A percentile compares a stretch with the other conserved stretches of the same genome.
Conservation (phyloP, 805 yeast genomes). For the Hanseniaspora nectarophila region DNA sequence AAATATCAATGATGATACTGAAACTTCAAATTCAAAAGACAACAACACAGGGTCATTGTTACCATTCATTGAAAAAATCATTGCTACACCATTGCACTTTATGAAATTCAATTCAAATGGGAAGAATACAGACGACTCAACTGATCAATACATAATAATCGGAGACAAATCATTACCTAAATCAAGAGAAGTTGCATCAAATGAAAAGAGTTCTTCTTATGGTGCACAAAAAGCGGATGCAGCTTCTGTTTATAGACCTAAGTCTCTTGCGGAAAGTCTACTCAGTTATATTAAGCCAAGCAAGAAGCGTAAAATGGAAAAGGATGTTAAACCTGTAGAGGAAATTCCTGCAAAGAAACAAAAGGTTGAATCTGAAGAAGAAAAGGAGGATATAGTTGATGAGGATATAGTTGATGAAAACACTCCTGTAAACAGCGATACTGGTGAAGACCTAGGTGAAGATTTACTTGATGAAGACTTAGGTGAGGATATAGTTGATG, state of each 20-base stretch:
- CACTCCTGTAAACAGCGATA: conserved; percentile 14
- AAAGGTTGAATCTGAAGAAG: conserved; percentile 1
- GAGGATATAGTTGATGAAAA: conserved; percentile 14
- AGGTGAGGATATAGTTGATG: conserved; percentile 26
- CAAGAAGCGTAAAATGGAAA: conserved; percentile 19
- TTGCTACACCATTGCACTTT: conserved; percentile 9
- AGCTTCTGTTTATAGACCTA: conserved; percentile 16
- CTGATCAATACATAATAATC: conserved; percentile 1
- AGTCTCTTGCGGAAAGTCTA: conserved; percentile 47
- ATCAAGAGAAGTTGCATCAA: not conserved
- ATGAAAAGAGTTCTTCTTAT: not conserved
- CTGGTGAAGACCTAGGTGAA: conserved; percentile 29
- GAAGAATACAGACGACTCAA: not conserved
- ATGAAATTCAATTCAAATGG: conserved; percentile 7
- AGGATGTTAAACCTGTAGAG: not conserved
- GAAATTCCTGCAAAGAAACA: not conserved
- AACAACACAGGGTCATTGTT: not conserved
- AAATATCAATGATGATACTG: not conserved
- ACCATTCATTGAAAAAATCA: conserved; percentile 12
- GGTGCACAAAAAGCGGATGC: not conserved
- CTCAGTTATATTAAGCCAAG: conserved; percentile 37
- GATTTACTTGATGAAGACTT: conserved; percentile 29
- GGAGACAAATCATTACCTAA: not conserved
- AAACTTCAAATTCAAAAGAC: not conserved
- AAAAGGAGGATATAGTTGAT: conserved; percentile 15